These are phyloP conservation scores for Colletotrichum cereale DNA, from an alignment of 2,329 filamentous ascomycete genomes.

Conservation along the genomic window DNA sequence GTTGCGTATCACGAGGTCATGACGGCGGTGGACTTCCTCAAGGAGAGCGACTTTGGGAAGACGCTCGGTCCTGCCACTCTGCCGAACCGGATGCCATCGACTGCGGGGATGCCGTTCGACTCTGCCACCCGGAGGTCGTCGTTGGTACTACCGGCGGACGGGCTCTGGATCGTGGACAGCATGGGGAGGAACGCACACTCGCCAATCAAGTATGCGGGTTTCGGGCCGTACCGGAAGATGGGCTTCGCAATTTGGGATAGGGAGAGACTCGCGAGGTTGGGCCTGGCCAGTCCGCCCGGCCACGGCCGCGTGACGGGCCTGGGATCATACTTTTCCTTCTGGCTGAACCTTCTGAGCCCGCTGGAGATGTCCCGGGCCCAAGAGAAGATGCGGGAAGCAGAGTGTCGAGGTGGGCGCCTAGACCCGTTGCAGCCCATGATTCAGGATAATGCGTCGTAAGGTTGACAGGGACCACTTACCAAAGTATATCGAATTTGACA, in stretches of 20 bases:
- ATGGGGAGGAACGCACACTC: conserved; percentile 30
- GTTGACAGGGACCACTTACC: background rate
- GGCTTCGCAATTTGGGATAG: conserved; percentile 35
- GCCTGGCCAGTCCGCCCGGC: conserved; percentile 22
- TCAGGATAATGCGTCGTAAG: conserved; percentile 32
- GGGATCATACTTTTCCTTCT: conserved; percentile 20
- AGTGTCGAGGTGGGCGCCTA: conserved; percentile 21
- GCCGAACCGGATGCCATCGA: background rate
- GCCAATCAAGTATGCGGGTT: conserved; percentile 34
- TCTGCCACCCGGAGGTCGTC: background rate
- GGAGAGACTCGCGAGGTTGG: conserved; percentile 18
- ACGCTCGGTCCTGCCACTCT: too few species aligned
- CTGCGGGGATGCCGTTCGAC: background rate
- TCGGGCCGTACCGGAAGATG: conserved; percentile 25
- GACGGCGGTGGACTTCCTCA: conserved; percentile 22
- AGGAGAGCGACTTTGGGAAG: background rate
- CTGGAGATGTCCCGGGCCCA: conserved; percentile 19
- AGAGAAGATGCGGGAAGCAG: conserved; percentile 24
- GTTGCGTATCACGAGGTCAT: conserved; percentile 32
- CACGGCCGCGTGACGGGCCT: conserved; percentile 29
- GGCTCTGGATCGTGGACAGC: conserved; percentile 37
- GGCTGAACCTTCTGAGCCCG: conserved; percentile 6
- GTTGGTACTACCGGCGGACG: conserved; percentile 21
- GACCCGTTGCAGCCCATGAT: conserved; percentile 32
- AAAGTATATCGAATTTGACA: background rate